Conservation (phyloP, 2,329 filamentous ascomycete species). For the Lizonia empirigonia region DNA sequence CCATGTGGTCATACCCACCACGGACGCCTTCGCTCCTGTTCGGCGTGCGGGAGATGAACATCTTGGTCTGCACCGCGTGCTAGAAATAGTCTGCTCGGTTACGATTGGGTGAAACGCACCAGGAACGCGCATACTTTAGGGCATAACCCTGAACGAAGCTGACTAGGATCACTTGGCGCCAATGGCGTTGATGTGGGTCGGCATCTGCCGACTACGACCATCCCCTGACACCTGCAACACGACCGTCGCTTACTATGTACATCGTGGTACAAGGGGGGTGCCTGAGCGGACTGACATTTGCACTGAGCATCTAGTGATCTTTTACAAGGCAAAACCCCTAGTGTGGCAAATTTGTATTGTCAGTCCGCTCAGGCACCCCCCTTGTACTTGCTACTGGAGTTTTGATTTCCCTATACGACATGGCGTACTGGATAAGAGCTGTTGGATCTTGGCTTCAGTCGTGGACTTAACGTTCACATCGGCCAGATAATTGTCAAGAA, state of each 20-base stretch:
- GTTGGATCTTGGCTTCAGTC: background rate
- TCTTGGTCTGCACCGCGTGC: background rate
- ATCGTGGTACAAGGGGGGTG: no score
- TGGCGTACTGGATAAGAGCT: conserved; percentile 7
- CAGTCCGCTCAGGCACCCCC: no score
- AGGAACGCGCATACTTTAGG: conserved; percentile 10
- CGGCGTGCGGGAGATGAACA: conserved; percentile 11
- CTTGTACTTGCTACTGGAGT: background rate
- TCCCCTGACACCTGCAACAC: conserved; percentile 3
- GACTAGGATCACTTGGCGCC: conserved; percentile 4
- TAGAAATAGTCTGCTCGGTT: conserved; percentile 5
- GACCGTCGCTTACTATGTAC: conserved; percentile 1
- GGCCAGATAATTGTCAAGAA: background rate
- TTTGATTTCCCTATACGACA: conserved; percentile 6
- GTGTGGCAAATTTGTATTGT: no score
- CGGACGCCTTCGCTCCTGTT: conserved; percentile 8
- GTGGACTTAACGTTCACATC: background rate
- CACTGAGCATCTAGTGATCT: no score
- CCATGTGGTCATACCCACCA: conserved; percentile 11
- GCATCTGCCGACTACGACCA: background rate
- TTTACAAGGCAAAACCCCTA: no score
- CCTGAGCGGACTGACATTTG: no score
- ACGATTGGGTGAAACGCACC: conserved; percentile 16
- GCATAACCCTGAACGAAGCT: background rate
- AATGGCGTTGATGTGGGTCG: conserved; percentile 3